phyloP scores from a whole-genome alignment of 2,329 filamentous ascomycete genomes.

The Arthrobotrys musiformis region DNA sequence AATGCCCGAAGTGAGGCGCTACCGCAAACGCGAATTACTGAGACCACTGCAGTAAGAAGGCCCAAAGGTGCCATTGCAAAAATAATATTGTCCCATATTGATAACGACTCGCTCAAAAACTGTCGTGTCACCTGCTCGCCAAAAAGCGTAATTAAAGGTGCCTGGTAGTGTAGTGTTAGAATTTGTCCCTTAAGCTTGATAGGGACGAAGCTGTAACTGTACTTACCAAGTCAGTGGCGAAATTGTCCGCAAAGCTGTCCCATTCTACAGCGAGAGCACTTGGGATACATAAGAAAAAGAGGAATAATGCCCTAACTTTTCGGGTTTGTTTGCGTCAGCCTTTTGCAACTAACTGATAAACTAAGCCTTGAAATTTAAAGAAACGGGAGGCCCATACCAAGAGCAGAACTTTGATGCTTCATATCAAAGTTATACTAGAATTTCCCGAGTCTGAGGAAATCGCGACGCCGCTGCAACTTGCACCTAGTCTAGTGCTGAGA shows the following conservation, averaged over 20 bases:
- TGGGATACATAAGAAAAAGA: neutral
- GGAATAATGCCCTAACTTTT: neutral
- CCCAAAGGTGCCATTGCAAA: constrained; percentile 58
- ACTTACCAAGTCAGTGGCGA: constrained; percentile 27
- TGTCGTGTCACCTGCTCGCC: constrained; percentile 61
- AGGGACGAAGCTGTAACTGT: neutral
- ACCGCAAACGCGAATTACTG: constrained; percentile 61
- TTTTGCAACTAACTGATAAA: neutral
- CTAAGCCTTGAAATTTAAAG: neutral
- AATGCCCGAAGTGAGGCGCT: constrained; percentile 60
- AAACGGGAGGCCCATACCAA: neutral
- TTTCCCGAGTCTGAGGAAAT: neutral
- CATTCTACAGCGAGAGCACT: neutral
- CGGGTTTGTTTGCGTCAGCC: neutral
- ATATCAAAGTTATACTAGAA: neutral
- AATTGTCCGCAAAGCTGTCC: constrained; percentile 29
- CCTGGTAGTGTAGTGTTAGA: neutral
- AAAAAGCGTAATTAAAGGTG: constrained; percentile 59
- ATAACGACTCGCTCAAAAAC: constrained; percentile 60
- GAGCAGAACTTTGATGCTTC: neutral
- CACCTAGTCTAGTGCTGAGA: no score
- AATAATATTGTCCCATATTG: constrained; percentile 51
- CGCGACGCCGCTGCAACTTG: neutral
- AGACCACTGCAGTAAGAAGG: constrained; percentile 63
- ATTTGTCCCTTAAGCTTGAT: neutral